Evolutionary conservation across 2,329 filamentous ascomycete species (phyloP), one percentile per base, ranked within the genome.

Genomic region (Fusarium sp.): DNA sequence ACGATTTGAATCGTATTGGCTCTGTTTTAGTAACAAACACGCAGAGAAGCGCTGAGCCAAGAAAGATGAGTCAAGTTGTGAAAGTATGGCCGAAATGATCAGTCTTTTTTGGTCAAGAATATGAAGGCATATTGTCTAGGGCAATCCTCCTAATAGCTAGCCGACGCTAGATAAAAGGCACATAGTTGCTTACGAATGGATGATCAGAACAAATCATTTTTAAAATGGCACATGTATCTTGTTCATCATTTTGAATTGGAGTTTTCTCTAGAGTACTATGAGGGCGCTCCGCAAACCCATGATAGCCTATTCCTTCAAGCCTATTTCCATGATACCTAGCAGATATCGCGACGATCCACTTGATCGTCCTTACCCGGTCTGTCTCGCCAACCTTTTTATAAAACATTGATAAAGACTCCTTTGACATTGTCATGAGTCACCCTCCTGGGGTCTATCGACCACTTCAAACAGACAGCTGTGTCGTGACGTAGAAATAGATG

Each of bases 171-270:
- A 29, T 18, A 9, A 18, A 34, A 50, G 22, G 18, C 27, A 59
- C 7, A 25, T 7, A 4, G n/a, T 40, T 18, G 15, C 6, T 18
- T 22, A 40, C 12, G 20, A 15, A 7, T 20, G n/a, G 22, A 14
- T 16, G 24, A 50, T 30, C 18, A 42, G 15, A 29, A 53, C n/a
- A 50, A 22, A 59, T 43, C 14, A 60, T 16, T 14, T 47, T n/a
- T 22, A 14, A 24, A 27, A 38, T n/a, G 25, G 45, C n/a, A 27
- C 15, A 15, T n/a, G 29, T 29, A 30, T 47, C 45, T 32, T 52
- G n/a, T 56, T 66, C 22, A 45, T 72, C 60, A n/a, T 64, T 71
- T 32, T 76, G 72, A 66, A 76, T 75, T 73, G 73, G 72, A 75
- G 72, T 73, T 70, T 60, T 69, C 60, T 71, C 56, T 59, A 55